A percentile compares a stretch with the other conserved stretches of the same genome.
Conservation (phyloP, 331 rosid species). For the Pyracantha coccinea region DNA sequence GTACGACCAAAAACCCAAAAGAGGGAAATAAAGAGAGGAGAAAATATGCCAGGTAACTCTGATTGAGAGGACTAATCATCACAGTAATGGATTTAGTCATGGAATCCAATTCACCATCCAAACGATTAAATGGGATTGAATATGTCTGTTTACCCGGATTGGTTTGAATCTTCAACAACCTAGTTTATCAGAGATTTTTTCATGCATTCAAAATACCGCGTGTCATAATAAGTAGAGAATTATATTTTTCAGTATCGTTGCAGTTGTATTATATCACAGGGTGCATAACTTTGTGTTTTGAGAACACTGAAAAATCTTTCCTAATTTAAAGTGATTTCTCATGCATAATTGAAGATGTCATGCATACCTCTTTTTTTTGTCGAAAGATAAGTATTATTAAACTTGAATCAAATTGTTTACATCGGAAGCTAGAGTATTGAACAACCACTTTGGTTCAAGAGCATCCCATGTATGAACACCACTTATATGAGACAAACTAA, state of each 20-base stretch:
- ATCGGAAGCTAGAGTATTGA: too few species aligned
- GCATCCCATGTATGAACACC: too few species aligned
- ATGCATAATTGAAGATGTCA: too few species aligned
- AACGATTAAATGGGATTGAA: neutral
- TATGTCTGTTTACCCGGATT: neutral
- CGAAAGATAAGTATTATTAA: too few species aligned
- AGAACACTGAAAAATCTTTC: too few species aligned
- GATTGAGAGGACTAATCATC: neutral
- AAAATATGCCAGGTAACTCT: neutral
- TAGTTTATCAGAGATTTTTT: too few species aligned
- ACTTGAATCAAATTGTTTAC: accelerated
- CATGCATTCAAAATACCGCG: accelerated
- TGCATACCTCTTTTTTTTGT: too few species aligned
- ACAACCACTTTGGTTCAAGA: too few species aligned
- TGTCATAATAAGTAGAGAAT: too few species aligned
- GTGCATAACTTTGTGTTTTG: neutral
- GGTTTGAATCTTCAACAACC: neutral
- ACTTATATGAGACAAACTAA: too few species aligned
- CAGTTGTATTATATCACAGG: neutral
- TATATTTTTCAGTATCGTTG: too few species aligned
- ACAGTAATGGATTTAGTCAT: neutral
- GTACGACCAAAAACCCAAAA: neutral
- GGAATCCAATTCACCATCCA: neutral
- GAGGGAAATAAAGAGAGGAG: neutral
- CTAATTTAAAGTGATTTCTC: too few species aligned